Base-by-base conservation (phyloP, 2,329 filamentous ascomycete species). In the Sphaceloma murrayae region DNA sequence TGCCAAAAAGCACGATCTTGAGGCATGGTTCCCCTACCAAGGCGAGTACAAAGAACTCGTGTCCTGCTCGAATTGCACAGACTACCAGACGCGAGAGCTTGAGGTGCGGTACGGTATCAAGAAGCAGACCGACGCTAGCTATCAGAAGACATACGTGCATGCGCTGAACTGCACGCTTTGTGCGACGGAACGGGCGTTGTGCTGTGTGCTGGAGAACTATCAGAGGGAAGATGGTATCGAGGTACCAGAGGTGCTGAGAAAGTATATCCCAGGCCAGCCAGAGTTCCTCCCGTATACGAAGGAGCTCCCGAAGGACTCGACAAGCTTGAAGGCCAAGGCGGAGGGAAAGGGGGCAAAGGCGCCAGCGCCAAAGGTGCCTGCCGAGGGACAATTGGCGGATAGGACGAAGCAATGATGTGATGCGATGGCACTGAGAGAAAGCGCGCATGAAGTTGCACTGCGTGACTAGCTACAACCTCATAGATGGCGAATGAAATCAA, bases 41-140 rank as follows among this genome's bases (percentile, higher is more conserved):
- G 83, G 83, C 56, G 91, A 96, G 66, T 98, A 96, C 75, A 96
- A 96, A 52, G 91, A 96, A 68, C 77, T 98, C 19, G 91, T 96
- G 40, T 94, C 85, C 14, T 94, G 88, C 74, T 94, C 86, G 49
- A 98, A 98, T 69, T 98, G 91, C 71, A 94, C 86, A 33, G 89
- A 96, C 62, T 96, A 96, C 70, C 91, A 98, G 70, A 87, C 86
- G 17, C 77, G 91, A 46, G 88, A 87, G 54, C 74, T 98, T 9
- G 89, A 96, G 64, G 94, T 98, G 55, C 78, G 91, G 48, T 94
- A 81, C 57, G 89, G 91, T 36, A 73, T 78, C 49, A 96, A 95
- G 74, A 84, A 81, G 61, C 80, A 84, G 64, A 88, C 80, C 19
- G 85, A 88, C 34, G 63, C 62, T n/a, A 60, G 60, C 52, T 73